Base-by-base conservation (phyloP, 805 yeast genomes). In the Cyberlindnera mrakii region DNA sequence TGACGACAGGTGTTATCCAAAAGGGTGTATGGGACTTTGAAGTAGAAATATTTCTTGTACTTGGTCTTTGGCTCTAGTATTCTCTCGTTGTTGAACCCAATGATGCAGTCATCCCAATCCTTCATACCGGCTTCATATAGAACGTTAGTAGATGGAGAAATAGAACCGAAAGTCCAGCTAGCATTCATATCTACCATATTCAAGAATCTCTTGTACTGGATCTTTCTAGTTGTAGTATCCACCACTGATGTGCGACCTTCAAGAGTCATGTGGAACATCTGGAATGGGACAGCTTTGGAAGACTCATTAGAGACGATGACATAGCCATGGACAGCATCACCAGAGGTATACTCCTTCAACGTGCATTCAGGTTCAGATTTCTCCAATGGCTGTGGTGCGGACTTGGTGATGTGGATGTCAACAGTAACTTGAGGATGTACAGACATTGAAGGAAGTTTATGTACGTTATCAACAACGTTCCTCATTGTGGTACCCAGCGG, bases 321-420 rank as follows among this genome's bases (percentile, higher is more conserved):
- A 51, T 72, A 77, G 0, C 91, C 91, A 53, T 76, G 72, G 11
- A 83, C 66, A 17, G 68, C 67, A 54, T 82, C 89, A n/a, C 87
- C 87, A 10, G 82, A 80, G 16, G 75, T 75, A 54, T 75, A 83
- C 57, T 80, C 85, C 44, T 69, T 67, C 27, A 74, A 54, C 32
- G 60, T 71, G 57, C 37, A 74, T 63, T 36, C 60, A 8, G 40
- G 20, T 29, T 48, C 55, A 5, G 43, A 15, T 25, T 47, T 51
- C 17, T 52, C 54, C 42, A 70, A 59, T 0, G 80, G 78, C 30
- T 55, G 57, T 0, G 81, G 76, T 1, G 74, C 71, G 20, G 64
- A 61, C 49, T 77, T 78, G 0, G 82, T 74, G 8, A 78, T 74
- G 44, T 58, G 68, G n/a, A 78, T 72, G 44, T 70, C 72, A 25